These are phyloP conservation scores for Russula dissimulans DNA, from an alignment of 768 basidiomycete species.

Conservation along the genomic window DNA sequence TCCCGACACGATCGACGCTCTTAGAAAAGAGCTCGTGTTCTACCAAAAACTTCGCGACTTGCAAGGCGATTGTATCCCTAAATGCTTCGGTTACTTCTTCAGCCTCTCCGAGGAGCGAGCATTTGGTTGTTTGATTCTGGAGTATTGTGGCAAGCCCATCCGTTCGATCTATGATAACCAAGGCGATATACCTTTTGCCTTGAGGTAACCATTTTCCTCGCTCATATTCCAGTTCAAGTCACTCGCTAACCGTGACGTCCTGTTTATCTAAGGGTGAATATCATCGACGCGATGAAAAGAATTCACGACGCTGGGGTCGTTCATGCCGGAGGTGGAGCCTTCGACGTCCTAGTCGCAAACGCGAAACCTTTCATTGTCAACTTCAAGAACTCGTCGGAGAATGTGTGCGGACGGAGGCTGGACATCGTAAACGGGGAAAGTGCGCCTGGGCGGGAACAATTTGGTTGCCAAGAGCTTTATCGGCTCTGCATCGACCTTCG, in stretches of 20 bases:
- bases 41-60: slow-evolving; percentile 3
- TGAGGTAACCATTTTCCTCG: background rate
- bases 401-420: background rate
- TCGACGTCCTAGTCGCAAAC: background rate
- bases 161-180: slow-evolving; percentile 4
- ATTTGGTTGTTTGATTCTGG: slow-evolving; percentile 6
- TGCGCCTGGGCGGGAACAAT: slow-evolving; percentile 5
- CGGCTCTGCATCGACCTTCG: slow-evolving; percentile 4
- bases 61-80: slow-evolving; percentile 6
- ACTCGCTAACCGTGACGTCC: background rate
- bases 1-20: background rate
- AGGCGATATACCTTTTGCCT: background rate
- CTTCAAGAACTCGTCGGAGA: slow-evolving; percentile 5
- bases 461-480: slow-evolving; percentile 8
- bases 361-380: slow-evolving; percentile 10
- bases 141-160: slow-evolving; percentile 7
- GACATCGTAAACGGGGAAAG: slow-evolving; percentile 5
- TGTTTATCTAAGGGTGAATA: background rate
- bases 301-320: slow-evolving; percentile 8
- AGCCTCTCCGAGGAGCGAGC: background rate
- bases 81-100: slow-evolving; percentile 9
- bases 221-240: no score
- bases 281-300: background rate
- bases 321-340: background rate
- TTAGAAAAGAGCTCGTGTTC: slow-evolving; percentile 6